phyloP scores from a whole-genome alignment of 176 grass and related monocot species.

The Aegilops bicornis region DNA sequence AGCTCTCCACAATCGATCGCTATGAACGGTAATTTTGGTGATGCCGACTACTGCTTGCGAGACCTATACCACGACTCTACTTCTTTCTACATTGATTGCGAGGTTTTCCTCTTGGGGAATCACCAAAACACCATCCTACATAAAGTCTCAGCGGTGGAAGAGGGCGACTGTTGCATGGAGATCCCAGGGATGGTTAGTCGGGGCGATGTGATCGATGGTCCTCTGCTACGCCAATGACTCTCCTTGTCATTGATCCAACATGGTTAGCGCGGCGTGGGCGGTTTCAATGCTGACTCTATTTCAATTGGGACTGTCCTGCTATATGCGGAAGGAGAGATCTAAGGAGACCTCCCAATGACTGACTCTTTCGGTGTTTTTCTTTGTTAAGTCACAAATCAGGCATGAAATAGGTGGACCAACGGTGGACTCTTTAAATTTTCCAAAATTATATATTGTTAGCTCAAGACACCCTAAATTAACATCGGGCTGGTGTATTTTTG shows the following conservation, averaged over 20 bases:
- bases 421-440: too few relatives aligned
- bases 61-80: background rate
- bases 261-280: background rate
- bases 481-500: too few relatives aligned
- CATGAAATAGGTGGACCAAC: too few relatives aligned
- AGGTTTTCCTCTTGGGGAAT: conserved; percentile 24
- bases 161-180: background rate
- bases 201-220: background rate
- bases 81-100: background rate
- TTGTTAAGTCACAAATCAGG: too few relatives aligned
- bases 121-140: background rate
- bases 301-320: too few relatives aligned
- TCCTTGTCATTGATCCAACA: background rate
- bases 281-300: too few relatives aligned
- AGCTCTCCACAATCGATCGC: background rate
- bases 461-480: too few relatives aligned
- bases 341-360: too few relatives aligned
- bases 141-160: background rate
- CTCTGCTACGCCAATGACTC: background rate
- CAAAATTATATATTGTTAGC: too few relatives aligned
- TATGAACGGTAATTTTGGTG: background rate
- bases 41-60: background rate
- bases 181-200: background rate
- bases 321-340: too few relatives aligned
- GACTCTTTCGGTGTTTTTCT: too few relatives aligned